Evolutionary conservation across 139 green algal genomes (phyloP), one percentile per base, ranked within the genome.

Genomic region (Deuterostichococcus epilithicus): DNA sequence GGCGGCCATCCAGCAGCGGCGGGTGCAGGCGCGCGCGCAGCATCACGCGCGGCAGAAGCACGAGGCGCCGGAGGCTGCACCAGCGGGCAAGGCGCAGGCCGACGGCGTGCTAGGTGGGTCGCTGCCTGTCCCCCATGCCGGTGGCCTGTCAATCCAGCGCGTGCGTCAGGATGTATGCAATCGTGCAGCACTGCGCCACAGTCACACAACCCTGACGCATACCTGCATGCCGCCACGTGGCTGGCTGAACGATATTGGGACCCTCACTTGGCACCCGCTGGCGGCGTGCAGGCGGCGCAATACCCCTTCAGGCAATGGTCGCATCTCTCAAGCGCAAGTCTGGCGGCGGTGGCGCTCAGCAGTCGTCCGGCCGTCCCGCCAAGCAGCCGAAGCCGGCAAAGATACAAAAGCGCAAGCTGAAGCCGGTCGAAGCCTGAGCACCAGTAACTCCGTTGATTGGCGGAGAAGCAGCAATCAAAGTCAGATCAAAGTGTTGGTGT

Each of bases 281-380:
- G 32, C 30, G 32, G 28, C 23, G 18, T 47, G 23, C 69, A 58
- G 45, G 73, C 36, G 13, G 80, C 32, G 33, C 28, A 25, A 6
- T 59, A 10, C 70, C 75, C 52, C 52, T 93, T 37, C 84, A 81
- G 45, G 70, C 86, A 0, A 92, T 94, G 88, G 89, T 94, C 6
- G 86, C 85, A 0, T 88, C 90, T 63, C 81, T 94, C 2, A 94
- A 94, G 80, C 84, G 89, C 33, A 92, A 92, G 67, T 20, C 38
- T 0, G 70, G 36, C 28, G 20, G 5, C 59, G 26, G 59, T n/a
- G 10, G 4, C 59, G 59, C 25, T 5, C 20, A 20, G 26, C 10
- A 67, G 26, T 6, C 59, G 26, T 34, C 25, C 10, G 13, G 42
- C 42, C 42, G 13, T 8, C 8, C 42, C 13, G 42, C 42, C 13